Evolutionary conservation across 768 basidiomycete species (phyloP).

Genomic region (Cyclocybe cylindracea): DNA sequence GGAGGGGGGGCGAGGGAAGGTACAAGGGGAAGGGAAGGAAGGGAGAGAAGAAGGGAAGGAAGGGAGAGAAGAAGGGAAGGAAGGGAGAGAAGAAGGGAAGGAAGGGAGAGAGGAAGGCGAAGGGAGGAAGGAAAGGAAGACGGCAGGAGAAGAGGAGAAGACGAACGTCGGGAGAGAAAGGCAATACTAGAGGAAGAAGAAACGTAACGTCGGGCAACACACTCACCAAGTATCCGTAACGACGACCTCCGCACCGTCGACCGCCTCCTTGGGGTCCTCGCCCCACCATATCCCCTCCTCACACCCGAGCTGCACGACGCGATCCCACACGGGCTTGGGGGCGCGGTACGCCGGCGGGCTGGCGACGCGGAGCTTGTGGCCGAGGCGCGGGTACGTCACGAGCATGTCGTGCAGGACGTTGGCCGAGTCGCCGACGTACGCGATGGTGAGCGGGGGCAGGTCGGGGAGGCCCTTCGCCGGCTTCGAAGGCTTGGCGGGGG

Average conservation of each 20-base stretch:
- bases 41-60: too few species aligned
- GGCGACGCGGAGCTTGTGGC: constrained; percentile 84
- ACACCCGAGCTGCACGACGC: constrained; percentile 74
- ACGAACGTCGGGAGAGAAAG: too few species aligned
- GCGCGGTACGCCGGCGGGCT: constrained; percentile 76
- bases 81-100: too few species aligned
- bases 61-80: too few species aligned
- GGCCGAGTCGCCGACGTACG: constrained; percentile 92
- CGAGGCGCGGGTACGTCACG: constrained; percentile 89
- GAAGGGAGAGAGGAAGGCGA: too few species aligned
- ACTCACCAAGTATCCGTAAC: constrained; percentile 94
- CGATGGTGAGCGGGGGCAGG: constrained; percentile 81
- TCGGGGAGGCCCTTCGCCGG: constrained; percentile 35
- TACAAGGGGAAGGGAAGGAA: too few species aligned
- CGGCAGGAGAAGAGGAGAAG: too few species aligned
- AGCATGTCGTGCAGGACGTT: constrained; percentile 98
- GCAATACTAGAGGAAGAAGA: background rate
- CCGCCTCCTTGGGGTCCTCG: constrained; percentile 81
- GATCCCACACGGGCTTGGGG: constrained; percentile 75
- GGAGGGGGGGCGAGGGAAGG: too few species aligned
- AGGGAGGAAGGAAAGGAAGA: too few species aligned
- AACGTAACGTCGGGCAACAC: background rate
- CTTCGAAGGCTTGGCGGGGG: constrained; percentile 16
- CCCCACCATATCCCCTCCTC: constrained; percentile 77
- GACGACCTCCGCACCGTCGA: constrained; percentile 89